Evolutionary conservation across 768 basidiomycete genomes (phyloP).

Genomic region (Macrolepiota albuminosa): DNA sequence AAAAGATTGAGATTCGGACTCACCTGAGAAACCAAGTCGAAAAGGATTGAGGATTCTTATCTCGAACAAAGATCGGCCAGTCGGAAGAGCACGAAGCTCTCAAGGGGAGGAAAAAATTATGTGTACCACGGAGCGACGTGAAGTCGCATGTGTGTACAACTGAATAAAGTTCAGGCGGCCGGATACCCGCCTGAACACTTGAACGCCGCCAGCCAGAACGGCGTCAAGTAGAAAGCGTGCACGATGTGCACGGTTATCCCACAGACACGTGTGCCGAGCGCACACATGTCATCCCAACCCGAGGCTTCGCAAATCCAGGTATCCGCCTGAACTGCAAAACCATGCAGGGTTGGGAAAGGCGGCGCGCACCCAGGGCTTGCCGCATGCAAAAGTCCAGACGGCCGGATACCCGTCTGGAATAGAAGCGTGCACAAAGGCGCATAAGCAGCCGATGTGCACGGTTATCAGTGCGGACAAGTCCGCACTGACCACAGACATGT

Average conservation of each 20-base stretch:
- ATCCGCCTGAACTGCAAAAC: too few species aligned
- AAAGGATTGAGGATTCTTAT: neutral
- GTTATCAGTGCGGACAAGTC: neutral
- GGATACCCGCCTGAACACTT: too few species aligned
- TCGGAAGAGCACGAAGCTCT: neutral
- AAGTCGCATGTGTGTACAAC: neutral
- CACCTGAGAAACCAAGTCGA: neutral
- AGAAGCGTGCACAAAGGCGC: neutral
- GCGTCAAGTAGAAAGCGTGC: too few species aligned
- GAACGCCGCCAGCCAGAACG: too few species aligned
- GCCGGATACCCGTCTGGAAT: too few species aligned
- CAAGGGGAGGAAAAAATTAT: neutral
- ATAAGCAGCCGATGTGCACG: neutral
- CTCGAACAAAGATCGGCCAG: neutral
- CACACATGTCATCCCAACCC: too few species aligned
- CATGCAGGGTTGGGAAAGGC: too few species aligned
- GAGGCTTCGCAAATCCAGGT: too few species aligned
- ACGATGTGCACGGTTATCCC: neutral
- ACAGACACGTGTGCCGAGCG: neutral
- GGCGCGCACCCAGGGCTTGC: too few species aligned
- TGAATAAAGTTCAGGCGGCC: too few species aligned
- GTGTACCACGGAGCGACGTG: neutral
- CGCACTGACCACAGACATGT: neutral
- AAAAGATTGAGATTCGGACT: neutral
- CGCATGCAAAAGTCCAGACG: too few species aligned